phyloP scores from a whole-genome alignment of 2,329 filamentous ascomycete genomes.

The Alternaria triticimaculans region DNA sequence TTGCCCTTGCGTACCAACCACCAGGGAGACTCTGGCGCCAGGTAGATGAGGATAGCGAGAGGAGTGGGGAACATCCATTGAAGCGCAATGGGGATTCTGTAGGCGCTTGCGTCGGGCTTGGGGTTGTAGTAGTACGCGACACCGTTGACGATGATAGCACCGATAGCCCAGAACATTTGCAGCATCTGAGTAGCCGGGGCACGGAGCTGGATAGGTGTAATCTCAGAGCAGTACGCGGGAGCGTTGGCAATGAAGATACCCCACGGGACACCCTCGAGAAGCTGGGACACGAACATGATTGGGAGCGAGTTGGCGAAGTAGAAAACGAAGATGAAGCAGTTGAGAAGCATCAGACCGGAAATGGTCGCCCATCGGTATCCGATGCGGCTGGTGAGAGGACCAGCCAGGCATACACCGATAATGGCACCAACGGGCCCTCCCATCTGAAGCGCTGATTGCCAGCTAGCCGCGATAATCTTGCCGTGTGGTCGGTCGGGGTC shows the following conservation, averaged over 20 bases:
- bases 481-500: neutral
- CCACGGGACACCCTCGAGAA: constrained; percentile 69
- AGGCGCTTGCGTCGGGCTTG: constrained; percentile 13
- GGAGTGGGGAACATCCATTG: constrained; percentile 57
- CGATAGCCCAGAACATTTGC: constrained; percentile 72
- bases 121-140: constrained; percentile 62
- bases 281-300: constrained; percentile 60
- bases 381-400: constrained; percentile 64
- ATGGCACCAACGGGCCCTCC: constrained; percentile 65
- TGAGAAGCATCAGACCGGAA: constrained; percentile 62
- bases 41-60: constrained; percentile 52
- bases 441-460: constrained; percentile 65
- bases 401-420: constrained; percentile 65
- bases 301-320: constrained; percentile 61
- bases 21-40: constrained; percentile 62
- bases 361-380: constrained; percentile 68
- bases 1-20: constrained; percentile 57
- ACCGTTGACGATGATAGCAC: constrained; percentile 65
- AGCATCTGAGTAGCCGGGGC: constrained; percentile 67
- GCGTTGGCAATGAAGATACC: constrained; percentile 71
- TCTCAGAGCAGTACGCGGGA: constrained; percentile 68
- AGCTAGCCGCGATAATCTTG: constrained; percentile 58
- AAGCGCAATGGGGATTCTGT: constrained; percentile 41
- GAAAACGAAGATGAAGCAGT: constrained; percentile 66
- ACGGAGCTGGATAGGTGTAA: constrained; percentile 65